phyloP scores from a whole-genome alignment of 2,329 filamentous ascomycete species.

The Sporothrix variecibatus region DNA sequence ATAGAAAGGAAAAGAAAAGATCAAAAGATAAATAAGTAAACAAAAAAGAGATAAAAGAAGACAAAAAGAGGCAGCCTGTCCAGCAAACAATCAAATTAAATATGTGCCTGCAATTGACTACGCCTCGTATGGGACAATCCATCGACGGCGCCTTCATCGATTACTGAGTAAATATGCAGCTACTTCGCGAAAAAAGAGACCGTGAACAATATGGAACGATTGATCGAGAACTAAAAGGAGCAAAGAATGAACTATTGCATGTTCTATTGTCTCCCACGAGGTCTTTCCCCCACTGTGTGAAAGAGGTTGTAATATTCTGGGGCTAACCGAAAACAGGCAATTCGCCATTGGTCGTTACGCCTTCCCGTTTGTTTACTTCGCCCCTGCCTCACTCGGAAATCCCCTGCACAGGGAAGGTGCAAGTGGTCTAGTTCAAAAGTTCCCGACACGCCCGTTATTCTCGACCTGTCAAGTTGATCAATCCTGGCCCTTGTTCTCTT shows the following conservation, averaged over 20 bases:
- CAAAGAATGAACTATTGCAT: not conserved
- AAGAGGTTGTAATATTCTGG: not conserved
- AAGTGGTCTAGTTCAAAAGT: not conserved
- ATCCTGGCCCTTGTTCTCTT: not conserved
- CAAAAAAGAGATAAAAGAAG: not conserved
- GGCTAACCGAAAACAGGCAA: not conserved
- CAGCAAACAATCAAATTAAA: not conserved
- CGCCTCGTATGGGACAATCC: not conserved
- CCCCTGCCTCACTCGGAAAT: not conserved
- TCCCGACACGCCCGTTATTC: not conserved
- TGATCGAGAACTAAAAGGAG: not conserved
- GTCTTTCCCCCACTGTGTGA: not conserved
- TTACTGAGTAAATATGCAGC: not conserved
- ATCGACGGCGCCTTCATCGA: not conserved
- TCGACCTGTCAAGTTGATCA: not conserved
- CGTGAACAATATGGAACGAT: not conserved
- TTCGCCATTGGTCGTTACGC: not conserved
- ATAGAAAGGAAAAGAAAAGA: not conserved
- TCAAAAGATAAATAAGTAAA: not conserved
- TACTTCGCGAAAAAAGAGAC: not conserved
- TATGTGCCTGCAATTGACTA: not conserved
- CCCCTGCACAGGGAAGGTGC: not conserved
- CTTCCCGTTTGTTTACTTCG: slow-evolving; percentile 15
- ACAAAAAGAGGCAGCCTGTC: not conserved
- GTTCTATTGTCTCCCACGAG: not conserved